Base-by-base conservation (phyloP, 192 early-diverging fungal genomes). In the Coemansia aciculifera region DNA sequence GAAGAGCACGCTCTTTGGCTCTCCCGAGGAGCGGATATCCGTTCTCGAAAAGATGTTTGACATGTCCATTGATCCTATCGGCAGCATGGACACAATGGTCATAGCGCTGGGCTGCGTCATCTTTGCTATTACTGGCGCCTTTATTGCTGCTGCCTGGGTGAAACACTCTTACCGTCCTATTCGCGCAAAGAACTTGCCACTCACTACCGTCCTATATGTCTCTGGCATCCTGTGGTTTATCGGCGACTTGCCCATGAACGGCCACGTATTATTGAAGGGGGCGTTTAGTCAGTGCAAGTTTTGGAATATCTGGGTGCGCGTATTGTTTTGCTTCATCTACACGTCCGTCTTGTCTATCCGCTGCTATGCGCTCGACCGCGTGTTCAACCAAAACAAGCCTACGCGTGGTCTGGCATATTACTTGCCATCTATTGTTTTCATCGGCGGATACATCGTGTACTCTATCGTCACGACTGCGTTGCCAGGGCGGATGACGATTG, bases 161-260 rank as follows among this genome's bases (percentile, higher is more conserved):
- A 56, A 59, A 3, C 52, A 39, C 34, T 32, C 54, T 34, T 71
- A 61, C 13, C 37, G 69, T 0, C 69, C 69, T 9, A 64, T 71
- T 31, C 69, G 69, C 24, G 69, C 69, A 12, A 71, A 71, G 31
- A 71, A 71, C 23, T 10, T 71, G 62, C 69, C 62, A 27, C 62
- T 71, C 38, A 64, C 54, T 1, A 71, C 62, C 1, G 40, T 59
- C 19, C 24, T 71, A 62, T 71, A 57, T 24, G 32, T 71, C 21
- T 40, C 62, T 7, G 60, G 62, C 7, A n/a, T 64, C n/a, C 23
- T 64, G 52, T 71, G 69, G 69, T 64, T 71, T 59, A 1, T 71
- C n/a, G 69, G 69, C 32, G 69, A 71, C 52, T 32, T 71, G 6
- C 62, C 62, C 1, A 71, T 59, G 62, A 71, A 71, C 12, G 69